Evolutionary conservation across 2,329 filamentous ascomycete genomes (phyloP).

Genomic region (Hymenoscyphus albidus): DNA sequence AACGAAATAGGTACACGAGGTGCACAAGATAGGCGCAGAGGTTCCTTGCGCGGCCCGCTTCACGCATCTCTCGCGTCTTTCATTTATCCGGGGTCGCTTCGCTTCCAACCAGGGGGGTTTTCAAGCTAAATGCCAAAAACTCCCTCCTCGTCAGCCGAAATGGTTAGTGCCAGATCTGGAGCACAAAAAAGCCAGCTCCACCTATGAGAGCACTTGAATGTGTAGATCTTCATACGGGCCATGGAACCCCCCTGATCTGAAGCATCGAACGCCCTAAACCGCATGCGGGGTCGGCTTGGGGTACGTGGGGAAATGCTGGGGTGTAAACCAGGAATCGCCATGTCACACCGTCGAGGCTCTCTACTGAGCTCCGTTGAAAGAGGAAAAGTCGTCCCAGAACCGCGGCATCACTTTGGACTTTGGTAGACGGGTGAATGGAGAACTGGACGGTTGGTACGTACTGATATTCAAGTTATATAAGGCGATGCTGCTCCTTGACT

Average conservation of each 20-base stretch:
- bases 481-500: background rate
- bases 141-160: slow-evolving; percentile 13
- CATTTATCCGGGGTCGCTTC: slow-evolving; percentile 7
- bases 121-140: slow-evolving; percentile 12
- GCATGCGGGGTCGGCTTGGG: slow-evolving; percentile 10
- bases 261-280: background rate
- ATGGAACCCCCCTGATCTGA: background rate
- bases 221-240: background rate
- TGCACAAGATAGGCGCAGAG: slow-evolving; percentile 3
- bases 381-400: slow-evolving; percentile 11
- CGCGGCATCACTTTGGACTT: slow-evolving; percentile 11
- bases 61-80: background rate
- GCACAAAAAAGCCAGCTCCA: slow-evolving; percentile 2
- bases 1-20: slow-evolving; percentile 12
- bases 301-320: slow-evolving; percentile 14
- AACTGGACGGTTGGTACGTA: slow-evolving; percentile 5
- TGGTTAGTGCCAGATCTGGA: slow-evolving; percentile 12
- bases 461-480: slow-evolving; percentile 13
- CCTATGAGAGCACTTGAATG: slow-evolving; percentile 8
- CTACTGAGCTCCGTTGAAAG: slow-evolving; percentile 1
- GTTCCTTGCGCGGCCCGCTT: background rate
- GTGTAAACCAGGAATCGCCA: slow-evolving; percentile 5
- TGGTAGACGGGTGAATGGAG: slow-evolving; percentile 11
- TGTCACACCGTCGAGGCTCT: slow-evolving; percentile 15
- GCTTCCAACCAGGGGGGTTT: background rate